A percentile compares a stretch with the other conserved stretches of the same genome.
These are phyloP conservation scores for Cytospora paraplurivora DNA, from an alignment of 2,329 filamentous ascomycete species.

Conservation along the genomic window DNA sequence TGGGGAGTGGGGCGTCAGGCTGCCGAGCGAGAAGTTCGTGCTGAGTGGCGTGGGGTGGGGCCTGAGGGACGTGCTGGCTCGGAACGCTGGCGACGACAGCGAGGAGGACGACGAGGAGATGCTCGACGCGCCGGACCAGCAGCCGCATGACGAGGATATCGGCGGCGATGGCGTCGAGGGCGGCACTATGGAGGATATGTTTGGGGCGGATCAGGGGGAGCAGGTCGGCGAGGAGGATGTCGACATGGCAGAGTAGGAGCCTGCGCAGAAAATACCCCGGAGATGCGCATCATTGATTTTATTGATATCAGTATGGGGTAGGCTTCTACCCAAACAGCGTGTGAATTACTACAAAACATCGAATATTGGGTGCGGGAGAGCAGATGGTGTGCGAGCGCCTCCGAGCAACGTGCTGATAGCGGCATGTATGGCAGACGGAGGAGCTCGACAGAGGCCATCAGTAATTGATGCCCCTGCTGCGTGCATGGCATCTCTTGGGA, in stretches of 20 bases:
- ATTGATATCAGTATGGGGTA: neutral
- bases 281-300: neutral
- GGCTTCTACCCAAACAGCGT: neutral
- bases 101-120: conserved; percentile 45
- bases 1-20: conserved; percentile 67
- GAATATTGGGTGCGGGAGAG: neutral
- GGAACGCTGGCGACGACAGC: conserved; percentile 47
- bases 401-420: neutral
- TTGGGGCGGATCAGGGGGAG: conserved; percentile 38
- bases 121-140: conserved; percentile 51
- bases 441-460: neutral
- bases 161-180: conserved; percentile 56
- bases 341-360: neutral
- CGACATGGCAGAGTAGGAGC: conserved; percentile 40
- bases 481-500: neutral
- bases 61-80: conserved; percentile 59
- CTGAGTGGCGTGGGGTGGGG: conserved; percentile 68
- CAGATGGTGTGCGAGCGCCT: neutral
- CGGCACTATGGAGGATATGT: conserved; percentile 51
- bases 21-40: conserved; percentile 70
- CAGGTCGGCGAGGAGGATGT: conserved; percentile 37
- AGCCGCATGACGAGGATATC: conserved; percentile 42
- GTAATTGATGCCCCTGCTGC: neutral
- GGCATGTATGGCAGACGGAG: neutral
- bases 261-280: neutral